phyloP scores from a whole-genome alignment of 129 eudicot genomes.

The Tagetes patula region DNA sequence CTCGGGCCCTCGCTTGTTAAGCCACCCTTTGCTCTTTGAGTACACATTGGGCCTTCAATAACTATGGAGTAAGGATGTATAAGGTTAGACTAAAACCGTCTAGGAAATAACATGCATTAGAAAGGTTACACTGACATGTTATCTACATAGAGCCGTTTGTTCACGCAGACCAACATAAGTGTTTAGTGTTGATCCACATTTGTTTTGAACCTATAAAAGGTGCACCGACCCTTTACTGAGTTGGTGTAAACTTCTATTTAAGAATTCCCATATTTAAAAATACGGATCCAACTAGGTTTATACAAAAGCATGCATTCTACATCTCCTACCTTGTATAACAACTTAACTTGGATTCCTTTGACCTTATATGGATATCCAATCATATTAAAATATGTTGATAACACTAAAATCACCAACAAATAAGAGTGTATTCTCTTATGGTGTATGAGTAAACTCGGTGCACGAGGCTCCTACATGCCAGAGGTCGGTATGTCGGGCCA shows the following conservation, averaged over 20 bases:
- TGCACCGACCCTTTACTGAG: neutral
- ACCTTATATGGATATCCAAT: neutral
- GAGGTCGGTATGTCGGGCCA: too few relatives aligned
- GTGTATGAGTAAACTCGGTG: too few relatives aligned
- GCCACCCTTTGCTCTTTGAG: too few relatives aligned
- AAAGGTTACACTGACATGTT: neutral
- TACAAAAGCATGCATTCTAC: neutral
- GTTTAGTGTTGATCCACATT: neutral
- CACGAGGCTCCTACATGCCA: too few relatives aligned
- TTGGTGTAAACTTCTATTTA: neutral
- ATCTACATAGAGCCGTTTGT: too few relatives aligned
- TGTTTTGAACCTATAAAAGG: neutral
- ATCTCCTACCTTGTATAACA: neutral
- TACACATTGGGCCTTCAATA: too few relatives aligned
- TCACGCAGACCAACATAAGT: too few relatives aligned
- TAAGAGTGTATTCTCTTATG: slow-evolving; percentile 13
- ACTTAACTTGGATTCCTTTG: neutral
- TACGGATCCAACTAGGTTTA: too few relatives aligned
- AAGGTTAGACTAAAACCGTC: neutral
- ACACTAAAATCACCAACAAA: neutral
- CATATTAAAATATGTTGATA: neutral
- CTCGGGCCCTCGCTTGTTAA: too few relatives aligned
- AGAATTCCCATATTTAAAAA: too few relatives aligned
- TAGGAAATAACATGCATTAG: neutral
- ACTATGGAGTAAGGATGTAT: neutral